These are phyloP conservation scores for Corymbia maculata DNA, from an alignment of 345 rosid genomes.

Conservation along the genomic window DNA sequence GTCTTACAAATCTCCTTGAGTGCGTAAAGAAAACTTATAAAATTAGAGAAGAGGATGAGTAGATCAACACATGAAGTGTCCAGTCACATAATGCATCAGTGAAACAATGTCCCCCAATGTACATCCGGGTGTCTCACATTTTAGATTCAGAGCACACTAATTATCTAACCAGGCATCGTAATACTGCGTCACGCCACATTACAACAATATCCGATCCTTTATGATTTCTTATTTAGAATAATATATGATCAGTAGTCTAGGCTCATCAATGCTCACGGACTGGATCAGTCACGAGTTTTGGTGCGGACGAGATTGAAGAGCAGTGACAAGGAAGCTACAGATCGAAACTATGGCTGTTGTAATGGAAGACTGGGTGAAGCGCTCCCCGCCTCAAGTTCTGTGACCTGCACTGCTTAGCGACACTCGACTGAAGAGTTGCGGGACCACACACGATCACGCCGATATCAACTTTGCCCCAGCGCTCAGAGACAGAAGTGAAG, in stretches of 20 bases:
- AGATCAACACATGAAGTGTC: not conserved
- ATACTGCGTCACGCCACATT: not conserved
- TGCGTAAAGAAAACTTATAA: not conserved
- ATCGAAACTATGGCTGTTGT: conserved; percentile 80
- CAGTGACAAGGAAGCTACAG: conserved; percentile 13
- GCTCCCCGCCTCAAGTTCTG: conserved; percentile 29
- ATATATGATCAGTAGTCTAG: not conserved
- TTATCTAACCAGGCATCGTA: not conserved
- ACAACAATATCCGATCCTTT: not conserved
- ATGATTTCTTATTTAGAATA: not conserved
- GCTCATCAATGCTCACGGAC: not conserved
- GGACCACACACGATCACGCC: conserved; percentile 91
- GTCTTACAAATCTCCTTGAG: not conserved
- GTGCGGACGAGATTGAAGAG: not conserved
- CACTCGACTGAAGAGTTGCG: conserved; percentile 51
- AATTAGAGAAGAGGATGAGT: not conserved
- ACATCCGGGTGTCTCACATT: not conserved
- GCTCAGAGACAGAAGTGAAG: conserved; percentile 30
- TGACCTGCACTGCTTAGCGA: conserved; percentile 73
- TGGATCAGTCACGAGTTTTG: not conserved
- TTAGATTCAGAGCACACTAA: not conserved
- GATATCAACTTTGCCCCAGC: conserved; percentile 63
- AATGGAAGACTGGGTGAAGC: conserved; percentile 52
- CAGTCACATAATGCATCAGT: not conserved
- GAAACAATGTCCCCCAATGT: not conserved